Evolutionary conservation across 495 filamentous ascomycete genomes (phyloP).

Genomic region (Talaromyces liani): DNA sequence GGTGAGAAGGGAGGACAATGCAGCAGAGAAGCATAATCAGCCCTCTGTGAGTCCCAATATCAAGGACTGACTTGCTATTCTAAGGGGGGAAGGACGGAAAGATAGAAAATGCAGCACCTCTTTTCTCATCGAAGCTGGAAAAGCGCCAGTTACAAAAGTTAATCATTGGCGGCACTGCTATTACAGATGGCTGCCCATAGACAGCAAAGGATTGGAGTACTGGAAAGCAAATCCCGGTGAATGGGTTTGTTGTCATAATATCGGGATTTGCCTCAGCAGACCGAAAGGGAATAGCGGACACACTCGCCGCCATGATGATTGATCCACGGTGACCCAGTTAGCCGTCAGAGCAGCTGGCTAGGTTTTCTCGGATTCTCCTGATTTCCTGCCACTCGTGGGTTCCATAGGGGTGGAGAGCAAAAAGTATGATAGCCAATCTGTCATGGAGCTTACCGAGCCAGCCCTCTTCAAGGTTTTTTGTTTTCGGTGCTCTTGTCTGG

Average conservation of each 20-base stretch:
- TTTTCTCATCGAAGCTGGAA: background rate
- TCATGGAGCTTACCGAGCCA: background rate
- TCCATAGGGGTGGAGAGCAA: background rate
- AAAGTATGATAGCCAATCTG: background rate
- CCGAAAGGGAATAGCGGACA: constrained; percentile 4
- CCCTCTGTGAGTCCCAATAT: background rate
- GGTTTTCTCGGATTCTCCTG: background rate
- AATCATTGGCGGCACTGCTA: background rate
- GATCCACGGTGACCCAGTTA: background rate
- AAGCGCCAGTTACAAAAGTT: background rate
- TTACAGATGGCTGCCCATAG: background rate
- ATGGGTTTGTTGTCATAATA: background rate
- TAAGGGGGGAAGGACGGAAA: background rate
- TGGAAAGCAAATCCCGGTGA: constrained; percentile 4
- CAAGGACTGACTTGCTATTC: background rate
- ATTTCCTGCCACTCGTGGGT: background rate
- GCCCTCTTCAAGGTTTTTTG: constrained; percentile 1
- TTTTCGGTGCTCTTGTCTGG: background rate
- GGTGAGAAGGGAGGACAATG: background rate
- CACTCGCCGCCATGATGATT: background rate
- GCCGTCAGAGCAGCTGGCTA: background rate
- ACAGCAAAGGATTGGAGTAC: background rate
- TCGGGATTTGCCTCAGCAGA: background rate
- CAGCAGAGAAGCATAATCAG: constrained; percentile 4
- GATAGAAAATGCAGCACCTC: background rate